These are phyloP conservation scores for Colletotrichum eleusines DNA, from an alignment of 2,329 filamentous ascomycete species.

Conservation along the genomic window DNA sequence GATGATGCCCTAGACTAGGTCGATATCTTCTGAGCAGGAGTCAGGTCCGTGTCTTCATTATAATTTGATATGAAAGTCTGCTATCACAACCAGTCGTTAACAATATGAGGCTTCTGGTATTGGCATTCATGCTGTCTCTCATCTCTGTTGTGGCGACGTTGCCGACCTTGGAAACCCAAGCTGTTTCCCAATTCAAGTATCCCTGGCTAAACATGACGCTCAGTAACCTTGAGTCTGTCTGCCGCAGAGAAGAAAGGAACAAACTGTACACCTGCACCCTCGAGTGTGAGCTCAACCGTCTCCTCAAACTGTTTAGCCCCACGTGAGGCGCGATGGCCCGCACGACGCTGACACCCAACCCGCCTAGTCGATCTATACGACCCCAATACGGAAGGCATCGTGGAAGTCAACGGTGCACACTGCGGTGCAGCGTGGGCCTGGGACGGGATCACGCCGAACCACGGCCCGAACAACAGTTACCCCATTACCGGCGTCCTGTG, in stretches of 20 bases:
- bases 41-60: background rate
- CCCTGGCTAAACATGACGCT: slow-evolving; percentile 40
- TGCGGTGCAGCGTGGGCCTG: slow-evolving; percentile 45
- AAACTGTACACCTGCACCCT: slow-evolving; percentile 32
- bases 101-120: slow-evolving; percentile 8
- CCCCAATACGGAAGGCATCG: slow-evolving; percentile 39
- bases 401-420: slow-evolving; percentile 40
- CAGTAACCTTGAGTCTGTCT: slow-evolving; percentile 35
- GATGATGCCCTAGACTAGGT: background rate
- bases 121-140: slow-evolving; percentile 6
- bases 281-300: slow-evolving; percentile 22
- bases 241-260: slow-evolving; percentile 1
- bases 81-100: background rate
- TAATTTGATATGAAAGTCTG: background rate
- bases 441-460: slow-evolving; percentile 43
- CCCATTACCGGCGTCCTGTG: slow-evolving; percentile 33
- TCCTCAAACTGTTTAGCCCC: background rate
- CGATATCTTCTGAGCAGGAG: background rate
- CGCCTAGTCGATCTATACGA: slow-evolving; percentile 41
- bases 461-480: slow-evolving; percentile 47
- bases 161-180: slow-evolving; percentile 5
- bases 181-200: slow-evolving; percentile 26
- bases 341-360: background rate
- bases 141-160: slow-evolving; percentile 16
- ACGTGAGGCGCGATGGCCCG: background rate